A percentile compares a stretch with the other conserved stretches of the same genome.
These are phyloP conservation scores for Cordyceps tenuipes DNA, from an alignment of 2,329 filamentous ascomycete species.

Conservation along the genomic window DNA sequence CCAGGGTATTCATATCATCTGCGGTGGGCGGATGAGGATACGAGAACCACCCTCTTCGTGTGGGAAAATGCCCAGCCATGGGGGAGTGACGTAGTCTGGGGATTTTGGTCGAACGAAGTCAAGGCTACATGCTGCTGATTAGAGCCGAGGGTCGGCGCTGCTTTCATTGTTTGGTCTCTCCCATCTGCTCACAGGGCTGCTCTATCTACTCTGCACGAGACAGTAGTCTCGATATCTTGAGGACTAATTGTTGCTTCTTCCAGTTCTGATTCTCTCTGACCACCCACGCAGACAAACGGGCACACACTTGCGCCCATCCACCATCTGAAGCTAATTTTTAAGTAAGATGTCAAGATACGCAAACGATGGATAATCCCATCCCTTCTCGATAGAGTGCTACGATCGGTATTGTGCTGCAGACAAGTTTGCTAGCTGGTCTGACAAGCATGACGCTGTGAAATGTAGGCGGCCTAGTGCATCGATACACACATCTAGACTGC, in stretches of 20 bases:
- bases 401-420: background rate
- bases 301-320: background rate
- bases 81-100: background rate
- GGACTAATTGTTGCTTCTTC: too few species aligned
- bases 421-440: background rate
- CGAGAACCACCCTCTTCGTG: background rate
- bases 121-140: background rate
- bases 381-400: background rate
- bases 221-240: background rate
- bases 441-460: background rate
- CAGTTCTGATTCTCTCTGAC: background rate
- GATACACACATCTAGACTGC: background rate
- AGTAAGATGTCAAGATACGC: background rate
- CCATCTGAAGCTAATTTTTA: background rate
- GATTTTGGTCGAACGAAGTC: background rate
- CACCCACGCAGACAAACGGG: too few species aligned
- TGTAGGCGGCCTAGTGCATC: background rate
- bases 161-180: background rate
- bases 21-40: background rate
- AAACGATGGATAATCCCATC: background rate
- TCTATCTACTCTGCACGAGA: background rate
- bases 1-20: background rate
- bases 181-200: background rate
- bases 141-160: background rate
- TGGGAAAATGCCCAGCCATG: background rate